Evolutionary conservation across 495 filamentous ascomycete species (phyloP), one percentile per base, ranked within the genome.

Genomic region (Daldinia bambusicola): DNA sequence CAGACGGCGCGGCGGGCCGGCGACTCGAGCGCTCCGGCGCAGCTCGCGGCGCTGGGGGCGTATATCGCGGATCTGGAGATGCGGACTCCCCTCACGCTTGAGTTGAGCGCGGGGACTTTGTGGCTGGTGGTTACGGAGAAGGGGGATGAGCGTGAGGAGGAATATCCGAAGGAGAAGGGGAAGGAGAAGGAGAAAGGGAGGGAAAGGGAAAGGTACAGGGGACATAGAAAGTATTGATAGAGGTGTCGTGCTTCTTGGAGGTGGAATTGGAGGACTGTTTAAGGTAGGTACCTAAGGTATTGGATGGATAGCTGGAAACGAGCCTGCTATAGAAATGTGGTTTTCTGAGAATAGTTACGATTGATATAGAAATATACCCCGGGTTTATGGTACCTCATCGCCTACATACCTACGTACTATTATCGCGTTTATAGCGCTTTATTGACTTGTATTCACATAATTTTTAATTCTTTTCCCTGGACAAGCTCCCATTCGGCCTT

Each of bases 81-180:
- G 2, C 36, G 55, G 5, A 30, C 9, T 2, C 60, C 60, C 2
- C 20, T 20, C 3, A 0, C 38, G 9, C 36, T 78, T 10, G 63
- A 71, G n/a, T 38, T 78, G 53, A 71, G 63, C 12, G 57, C 63
- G 14, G 48, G 50, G 16, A 78, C 76, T 31, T 50, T 76, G 1
- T 78, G 76, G 76, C 36, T 78, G 60, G 69, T 78, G 2, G 50
- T 72, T 14, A 64, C 50, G 36, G 32, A 64, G 55, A 63, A 64
- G 55, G 60, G 50, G 37, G 14, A 36, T 8, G 63, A 48, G 59
- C 55, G 55, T n/a, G 18, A 52, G 16, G 59, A 51, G 31, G 4
- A 26, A 3, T 26, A 48, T 37, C 0, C 1, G 6, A 31, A 18
- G 5, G 43, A 3, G 1, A 48, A 48, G 18, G 43, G 1, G 6